Evolutionary conservation across 2,329 filamentous ascomycete genomes (phyloP), one percentile per base, ranked within the genome.

Genomic region (Xylaria sp.): DNA sequence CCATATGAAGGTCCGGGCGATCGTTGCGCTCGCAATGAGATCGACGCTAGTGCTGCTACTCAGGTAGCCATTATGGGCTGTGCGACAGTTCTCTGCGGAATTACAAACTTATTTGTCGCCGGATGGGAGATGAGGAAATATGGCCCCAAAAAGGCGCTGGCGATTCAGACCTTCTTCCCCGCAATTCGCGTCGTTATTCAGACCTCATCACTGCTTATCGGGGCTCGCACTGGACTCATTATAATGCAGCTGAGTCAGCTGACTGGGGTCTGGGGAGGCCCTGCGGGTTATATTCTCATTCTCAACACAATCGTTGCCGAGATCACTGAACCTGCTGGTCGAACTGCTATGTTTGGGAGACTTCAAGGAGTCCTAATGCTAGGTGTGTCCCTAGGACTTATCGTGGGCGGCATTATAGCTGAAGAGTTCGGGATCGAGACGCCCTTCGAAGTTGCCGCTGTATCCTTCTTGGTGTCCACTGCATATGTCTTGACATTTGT

Each of bases 291-390:
- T 74, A 84, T 92, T 13, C 84, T 92, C 3, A 85, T 90, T 0
- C 81, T 91, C 29, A 92, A 92, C 73, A 88, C 89, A 16, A 88
- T 90, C 60, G 87, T 90, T 0, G 86, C 89, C 1, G 90, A 92
- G 75, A 82, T 91, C 2, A 86, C 90, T 0, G 82, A 86, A 48
- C 85, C 88, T 0, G 78, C 83, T 13, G 80, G 85, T 65, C 81
- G 90, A 1, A 92, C 91, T 0, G 87, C 84, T 0, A 85, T 89
- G 0, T 86, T 92, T 65, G 91, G 90, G 1, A 83, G 47, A 32
- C 68, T 77, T n/a, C 73, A 77, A 58, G 70, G 76, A 42, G 47
- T 69, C 23, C 42, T 69, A 48, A 73, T 77, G 74, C 37, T 75
- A 5, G 74, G 73, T 25, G 65, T 61, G 13, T 71, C 74, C 1